A percentile compares a stretch with the other conserved stretches of the same genome.
phyloP scores from a whole-genome alignment of 352 stramenopile genomes.

The Pythium biforme region DNA sequence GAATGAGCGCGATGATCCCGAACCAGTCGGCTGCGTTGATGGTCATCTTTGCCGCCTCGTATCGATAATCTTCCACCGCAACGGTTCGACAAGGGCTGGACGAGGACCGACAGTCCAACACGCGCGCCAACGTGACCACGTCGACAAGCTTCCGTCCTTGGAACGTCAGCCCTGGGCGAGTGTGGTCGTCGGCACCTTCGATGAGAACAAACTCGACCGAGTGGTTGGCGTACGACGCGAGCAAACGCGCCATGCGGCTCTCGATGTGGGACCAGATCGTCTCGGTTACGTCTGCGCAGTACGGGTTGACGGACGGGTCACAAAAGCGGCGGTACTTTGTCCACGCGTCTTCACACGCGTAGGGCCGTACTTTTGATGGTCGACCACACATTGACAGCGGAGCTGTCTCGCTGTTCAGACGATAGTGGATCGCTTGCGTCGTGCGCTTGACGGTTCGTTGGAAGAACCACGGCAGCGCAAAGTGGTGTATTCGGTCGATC shows the following conservation, averaged over 20 bases:
- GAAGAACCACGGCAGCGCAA: slow-evolving; percentile 35
- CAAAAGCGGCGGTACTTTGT: slow-evolving; percentile 2
- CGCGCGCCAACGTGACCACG: slow-evolving; percentile 20
- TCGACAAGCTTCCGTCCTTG: slow-evolving; percentile 12
- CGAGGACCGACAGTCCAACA: not conserved
- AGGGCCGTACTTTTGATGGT: not conserved
- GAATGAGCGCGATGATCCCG: not conserved
- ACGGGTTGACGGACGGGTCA: slow-evolving; percentile 1
- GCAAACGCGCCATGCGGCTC: not conserved
- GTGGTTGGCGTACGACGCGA: slow-evolving; percentile 8
- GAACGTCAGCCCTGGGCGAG: slow-evolving; percentile 7
- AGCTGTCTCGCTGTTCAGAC: not conserved
- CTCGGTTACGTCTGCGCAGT: slow-evolving; percentile 2
- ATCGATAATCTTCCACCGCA: slow-evolving; percentile 26
- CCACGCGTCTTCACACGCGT: slow-evolving; percentile 6
- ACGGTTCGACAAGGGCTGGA: slow-evolving; percentile 17
- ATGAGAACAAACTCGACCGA: slow-evolving; percentile 19
- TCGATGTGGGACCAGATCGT: slow-evolving; percentile 18
- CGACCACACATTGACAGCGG: not conserved
- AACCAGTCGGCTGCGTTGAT: slow-evolving; percentile 7
- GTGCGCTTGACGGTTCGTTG: slow-evolving; percentile 32
- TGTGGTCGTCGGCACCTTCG: slow-evolving; percentile 19
- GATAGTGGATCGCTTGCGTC: slow-evolving; percentile 10
- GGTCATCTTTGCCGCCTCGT: not conserved
- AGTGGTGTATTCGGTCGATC: slow-evolving; percentile 46